Evolutionary conservation across 768 basidiomycete species (phyloP), one percentile per base, ranked within the genome.

Genomic region (Termitomyces sp.): DNA sequence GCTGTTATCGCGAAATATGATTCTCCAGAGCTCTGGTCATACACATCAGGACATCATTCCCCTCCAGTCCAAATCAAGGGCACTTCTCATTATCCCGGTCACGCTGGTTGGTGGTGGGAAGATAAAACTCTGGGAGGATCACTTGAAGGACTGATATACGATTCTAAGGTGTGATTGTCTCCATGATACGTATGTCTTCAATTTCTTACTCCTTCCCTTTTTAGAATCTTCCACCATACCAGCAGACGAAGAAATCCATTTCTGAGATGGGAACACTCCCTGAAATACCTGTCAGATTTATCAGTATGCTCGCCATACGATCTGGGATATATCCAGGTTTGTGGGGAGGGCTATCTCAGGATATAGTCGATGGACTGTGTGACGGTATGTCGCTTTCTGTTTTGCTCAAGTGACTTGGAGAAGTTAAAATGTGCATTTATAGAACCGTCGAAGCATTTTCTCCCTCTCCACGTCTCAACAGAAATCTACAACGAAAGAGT

Each of bases 81-180:
- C 1, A 20, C 12, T 22, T 13, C 1, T 31, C 52, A 54, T 44
- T n/a, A 36, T 37, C 52, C 27, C 41, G 41, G 41, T 4, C 18
- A 42, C 20, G n/a, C 41, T 16, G 58, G 58, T 13, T 58, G 58
- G 58, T 58, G 44, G 44, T 45, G 44, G 44, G 44, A 45, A 22
- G 51, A 54, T n/a, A 47, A 54, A 45, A 53, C 51, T 3, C 12
- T 58, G 12, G 57, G 50, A 30, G 58, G 58, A 16, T 58, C 52
- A 11, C 16, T 58, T 22, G 58, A 58, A 39, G 58, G 51, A 13
- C 16, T 58, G 8, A 12, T 58, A 15, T 52, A 58, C 20, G 20
- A 37, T 51, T 50, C 33, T 7, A 20, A 12, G 49, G 33, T 50
- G 34, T 11, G 13, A 6, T 13, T 49, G 0, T 0, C 6, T 20